Evolutionary conservation across 768 basidiomycete species (phyloP), one percentile per base, ranked within the genome.

Genomic region (Boletales sp.): DNA sequence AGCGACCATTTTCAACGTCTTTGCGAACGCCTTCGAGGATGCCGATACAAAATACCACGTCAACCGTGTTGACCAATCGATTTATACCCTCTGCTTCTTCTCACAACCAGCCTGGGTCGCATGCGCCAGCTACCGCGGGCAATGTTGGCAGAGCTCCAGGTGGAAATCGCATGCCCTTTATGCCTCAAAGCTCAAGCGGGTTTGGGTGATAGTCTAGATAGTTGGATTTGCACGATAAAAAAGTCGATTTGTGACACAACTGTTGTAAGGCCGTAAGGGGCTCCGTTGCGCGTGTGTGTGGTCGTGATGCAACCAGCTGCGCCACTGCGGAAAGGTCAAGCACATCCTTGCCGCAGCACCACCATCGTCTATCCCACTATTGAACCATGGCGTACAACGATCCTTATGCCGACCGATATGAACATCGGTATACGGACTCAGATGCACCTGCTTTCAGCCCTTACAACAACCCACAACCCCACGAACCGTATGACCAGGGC

Each of bases 141-240:
- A 56, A 44, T 18, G 28, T 45, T 18, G 44, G 46, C 18, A 57
- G 48, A 36, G 54, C 63, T 32, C 65, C 69, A 18, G 63, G 69
- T 37, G 70, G 67, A 46, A 83, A 86, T 51, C 74, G 83, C 57
- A 70, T 72, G 53, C 79, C 82, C 37, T 86, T 86, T 61, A 60
- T 78, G 34, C 73, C 72, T 28, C 68, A 70, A 21, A 46, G 56
- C 35, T 52, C 67, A 34, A 66, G 59, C 25, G 64, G 62, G 37
- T 66, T 71, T 51, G 62, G 68, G 39, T 71, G 56, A 62, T 51
- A 43, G 34, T 17, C 10, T 46, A 12, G 15, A 15, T 60, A 54
- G 15, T 51, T 50, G 44, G 14, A 21, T 38, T 44, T 47, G 28
- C 47, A 19, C 17, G 12, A 5, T 11, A 19, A 36, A 28, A 28